These are phyloP conservation scores for Phytophthora rubi DNA, from an alignment of 352 stramenopile species.

Conservation along the genomic window DNA sequence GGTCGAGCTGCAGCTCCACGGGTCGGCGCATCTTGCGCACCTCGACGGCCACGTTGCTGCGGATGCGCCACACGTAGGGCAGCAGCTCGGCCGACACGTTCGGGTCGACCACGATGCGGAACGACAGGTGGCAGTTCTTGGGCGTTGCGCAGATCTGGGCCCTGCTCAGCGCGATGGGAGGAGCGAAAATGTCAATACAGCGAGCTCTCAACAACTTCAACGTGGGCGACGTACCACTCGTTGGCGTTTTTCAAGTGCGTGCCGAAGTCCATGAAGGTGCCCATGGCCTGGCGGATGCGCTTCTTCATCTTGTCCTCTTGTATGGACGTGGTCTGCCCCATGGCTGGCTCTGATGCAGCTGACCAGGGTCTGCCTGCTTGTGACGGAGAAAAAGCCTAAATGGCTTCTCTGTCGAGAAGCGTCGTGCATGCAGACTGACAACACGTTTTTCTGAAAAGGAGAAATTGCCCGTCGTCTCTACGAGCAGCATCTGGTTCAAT, in stretches of 20 bases:
- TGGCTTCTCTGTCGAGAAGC: conserved; percentile 26
- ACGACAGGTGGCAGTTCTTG: conserved; percentile 79
- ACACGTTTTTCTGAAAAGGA: conserved; percentile 26
- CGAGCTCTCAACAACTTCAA: conserved; percentile 19
- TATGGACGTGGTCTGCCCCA: conserved; percentile 75
- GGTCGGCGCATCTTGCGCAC: conserved; percentile 73
- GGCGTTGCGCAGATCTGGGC: conserved; percentile 72
- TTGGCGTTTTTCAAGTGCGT: conserved; percentile 77
- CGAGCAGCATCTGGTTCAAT: conserved; percentile 24
- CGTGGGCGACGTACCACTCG: conserved; percentile 59
- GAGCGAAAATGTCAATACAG: conserved; percentile 7
- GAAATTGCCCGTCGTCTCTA: conserved; percentile 23
- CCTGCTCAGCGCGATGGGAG: conserved; percentile 34
- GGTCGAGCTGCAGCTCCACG: conserved; percentile 39
- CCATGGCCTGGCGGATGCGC: conserved; percentile 69
- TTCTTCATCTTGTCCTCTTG: conserved; percentile 82
- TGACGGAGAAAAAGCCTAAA: conserved; percentile 33
- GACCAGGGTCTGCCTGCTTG: background rate
- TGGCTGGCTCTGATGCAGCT: conserved; percentile 19
- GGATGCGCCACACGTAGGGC: conserved; percentile 76
- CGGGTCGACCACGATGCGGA: conserved; percentile 75
- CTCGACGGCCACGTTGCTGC: conserved; percentile 74
- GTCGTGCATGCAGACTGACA: conserved; percentile 4
- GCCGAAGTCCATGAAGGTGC: conserved; percentile 75
- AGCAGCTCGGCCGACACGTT: conserved; percentile 66